Percentiles rank a stretch among this genome's conserved stretches.
Conservation (phyloP, 202 grass and related monocot genomes). For the Dendrocalamus latiflorus region DNA sequence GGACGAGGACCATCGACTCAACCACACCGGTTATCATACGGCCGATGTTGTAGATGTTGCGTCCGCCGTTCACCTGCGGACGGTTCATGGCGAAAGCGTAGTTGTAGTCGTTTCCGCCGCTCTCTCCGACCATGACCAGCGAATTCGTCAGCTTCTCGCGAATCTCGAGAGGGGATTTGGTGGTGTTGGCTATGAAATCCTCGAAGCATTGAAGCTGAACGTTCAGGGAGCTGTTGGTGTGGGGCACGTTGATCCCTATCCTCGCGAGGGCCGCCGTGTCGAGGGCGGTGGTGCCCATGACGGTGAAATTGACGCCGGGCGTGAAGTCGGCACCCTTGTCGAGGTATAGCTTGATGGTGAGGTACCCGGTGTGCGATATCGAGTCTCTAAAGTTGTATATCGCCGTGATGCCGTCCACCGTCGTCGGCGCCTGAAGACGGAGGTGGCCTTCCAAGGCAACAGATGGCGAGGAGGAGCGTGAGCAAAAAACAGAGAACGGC, state of each 20-base stretch:
- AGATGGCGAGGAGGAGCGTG: background rate
- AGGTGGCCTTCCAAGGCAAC: background rate
- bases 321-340: background rate
- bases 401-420: slow-evolving; percentile 15
- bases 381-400: slow-evolving; percentile 61
- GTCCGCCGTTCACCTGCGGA: background rate
- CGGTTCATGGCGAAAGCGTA: slow-evolving; percentile 25
- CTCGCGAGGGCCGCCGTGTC: background rate
- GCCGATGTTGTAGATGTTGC: background rate
- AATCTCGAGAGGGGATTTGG: background rate
- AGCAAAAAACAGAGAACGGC: background rate
- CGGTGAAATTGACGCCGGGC: background rate
- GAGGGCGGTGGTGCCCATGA: background rate
- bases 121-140: slow-evolving; percentile 9
- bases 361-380: slow-evolving; percentile 48
- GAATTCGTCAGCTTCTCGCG: background rate
- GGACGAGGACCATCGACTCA: slow-evolving; percentile 14
- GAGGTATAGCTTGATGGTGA: background rate
- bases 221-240: background rate
- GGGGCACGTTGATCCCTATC: background rate
- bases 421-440: background rate
- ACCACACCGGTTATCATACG: background rate
- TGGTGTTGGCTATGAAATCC: background rate
- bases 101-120: slow-evolving; percentile 55
- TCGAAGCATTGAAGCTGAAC: slow-evolving; percentile 29